Evolutionary conservation across 306 rosid species (phyloP).

Genomic region (Morella rubra): DNA sequence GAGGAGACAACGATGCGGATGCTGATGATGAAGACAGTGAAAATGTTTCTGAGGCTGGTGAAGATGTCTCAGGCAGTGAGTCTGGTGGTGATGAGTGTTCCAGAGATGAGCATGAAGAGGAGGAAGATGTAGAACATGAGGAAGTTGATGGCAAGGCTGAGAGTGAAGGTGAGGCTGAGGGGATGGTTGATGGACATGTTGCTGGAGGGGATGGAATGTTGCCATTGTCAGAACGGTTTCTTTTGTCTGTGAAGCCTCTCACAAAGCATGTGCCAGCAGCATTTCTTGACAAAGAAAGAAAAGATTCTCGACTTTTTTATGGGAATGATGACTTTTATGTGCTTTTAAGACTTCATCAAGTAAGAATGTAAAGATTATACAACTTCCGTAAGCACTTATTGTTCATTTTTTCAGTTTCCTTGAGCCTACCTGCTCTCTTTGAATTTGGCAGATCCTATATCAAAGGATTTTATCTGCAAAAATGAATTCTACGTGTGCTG

Average conservation of each 20-base stretch:
- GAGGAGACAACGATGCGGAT: conserved; percentile 80
- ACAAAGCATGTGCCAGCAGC: conserved; percentile 64
- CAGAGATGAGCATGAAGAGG: conserved; percentile 75
- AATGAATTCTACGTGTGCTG: conserved; percentile 61
- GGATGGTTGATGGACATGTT: conserved; percentile 61
- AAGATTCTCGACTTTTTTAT: conserved; percentile 65
- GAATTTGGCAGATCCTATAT: conserved; percentile 67
- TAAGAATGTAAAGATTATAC: conserved; percentile 33
- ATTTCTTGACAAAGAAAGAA: conserved; percentile 50
- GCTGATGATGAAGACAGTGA: conserved; percentile 95
- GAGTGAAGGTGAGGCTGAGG: conserved; percentile 98
- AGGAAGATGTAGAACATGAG: conserved; percentile 71
- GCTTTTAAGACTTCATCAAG: conserved; percentile 96
- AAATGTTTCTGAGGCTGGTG: conserved; percentile 90
- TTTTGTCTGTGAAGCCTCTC: conserved; percentile 79
- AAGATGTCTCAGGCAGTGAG: conserved; percentile 88
- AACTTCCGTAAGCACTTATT: no score
- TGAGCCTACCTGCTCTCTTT: conserved; percentile 28
- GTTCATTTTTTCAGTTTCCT: conserved; percentile 13
- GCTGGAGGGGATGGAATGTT: conserved; percentile 66
- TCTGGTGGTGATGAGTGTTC: conserved; percentile 92
- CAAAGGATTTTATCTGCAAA: conserved; percentile 87
- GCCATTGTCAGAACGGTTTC: conserved; percentile 72
- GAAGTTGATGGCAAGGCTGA: conserved; percentile 87
- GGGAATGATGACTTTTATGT: conserved; percentile 91